phyloP scores from a whole-genome alignment of 116 monocot species.

The Iris pallida region DNA sequence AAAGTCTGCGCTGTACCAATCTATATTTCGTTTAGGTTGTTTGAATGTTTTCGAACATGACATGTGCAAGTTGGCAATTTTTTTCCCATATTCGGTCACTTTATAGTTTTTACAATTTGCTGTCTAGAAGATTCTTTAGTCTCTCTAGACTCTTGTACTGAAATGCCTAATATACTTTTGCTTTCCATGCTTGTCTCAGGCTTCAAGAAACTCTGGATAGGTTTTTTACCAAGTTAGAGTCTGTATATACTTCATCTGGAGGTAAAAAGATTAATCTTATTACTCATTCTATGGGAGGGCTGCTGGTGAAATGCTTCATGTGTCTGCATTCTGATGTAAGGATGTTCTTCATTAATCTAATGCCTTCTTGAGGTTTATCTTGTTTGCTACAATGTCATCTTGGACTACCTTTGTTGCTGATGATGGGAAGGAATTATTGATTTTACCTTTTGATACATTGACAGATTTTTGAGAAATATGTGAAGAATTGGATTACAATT shows the following conservation, averaged over 20 bases:
- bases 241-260: conserved; percentile 54
- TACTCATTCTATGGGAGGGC: conserved; percentile 94
- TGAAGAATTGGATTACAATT: conserved; percentile 88
- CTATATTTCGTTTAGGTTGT: too few relatives aligned
- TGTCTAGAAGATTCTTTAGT: too few relatives aligned
- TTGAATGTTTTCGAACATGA: too few relatives aligned
- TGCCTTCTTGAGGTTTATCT: neutral
- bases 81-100: too few relatives aligned
- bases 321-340: conserved; percentile 65
- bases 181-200: conserved; percentile 23
- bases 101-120: too few relatives aligned
- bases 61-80: too few relatives aligned
- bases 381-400: neutral
- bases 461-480: conserved; percentile 90
- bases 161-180: too few relatives aligned
- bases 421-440: neutral
- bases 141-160: too few relatives aligned
- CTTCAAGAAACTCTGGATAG: conserved; percentile 69
- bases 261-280: conserved; percentile 69
- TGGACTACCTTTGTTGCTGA: neutral
- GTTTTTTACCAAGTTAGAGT: conserved; percentile 65
- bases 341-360: neutral
- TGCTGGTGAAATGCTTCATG: conserved; percentile 87
- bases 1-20: too few relatives aligned
- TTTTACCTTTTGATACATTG: neutral